These are phyloP conservation scores for Typha latifolia DNA, from an alignment of 176 grass and related monocot genomes.

Conservation along the genomic window DNA sequence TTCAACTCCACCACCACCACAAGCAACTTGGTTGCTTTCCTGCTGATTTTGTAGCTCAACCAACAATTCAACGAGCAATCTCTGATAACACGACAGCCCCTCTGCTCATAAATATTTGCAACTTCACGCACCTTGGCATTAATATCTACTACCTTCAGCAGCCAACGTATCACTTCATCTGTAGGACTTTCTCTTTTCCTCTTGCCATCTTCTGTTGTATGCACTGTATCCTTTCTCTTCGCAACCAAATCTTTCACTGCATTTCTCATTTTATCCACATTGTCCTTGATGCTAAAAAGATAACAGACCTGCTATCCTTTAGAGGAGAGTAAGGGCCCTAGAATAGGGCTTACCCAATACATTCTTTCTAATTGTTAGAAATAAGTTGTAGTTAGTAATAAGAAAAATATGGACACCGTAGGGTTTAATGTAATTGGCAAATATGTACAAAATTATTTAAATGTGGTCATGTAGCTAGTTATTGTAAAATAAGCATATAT, in stretches of 20 bases:
- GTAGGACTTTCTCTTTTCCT: background rate
- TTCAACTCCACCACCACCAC: background rate
- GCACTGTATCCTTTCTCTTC: background rate
- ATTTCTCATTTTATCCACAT: background rate
- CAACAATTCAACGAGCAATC: background rate
- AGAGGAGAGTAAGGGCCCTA: no score
- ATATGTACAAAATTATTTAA: no score
- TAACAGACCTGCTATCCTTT: background rate
- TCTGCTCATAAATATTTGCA: background rate
- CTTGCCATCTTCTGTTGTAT: background rate
- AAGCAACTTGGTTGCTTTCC: background rate
- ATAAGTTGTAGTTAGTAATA: no score
- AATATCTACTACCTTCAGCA: background rate
- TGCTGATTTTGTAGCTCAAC: background rate
- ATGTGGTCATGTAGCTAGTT: no score
- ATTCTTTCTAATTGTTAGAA: no score
- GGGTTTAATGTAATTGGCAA: no score
- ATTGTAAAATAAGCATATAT: no score
- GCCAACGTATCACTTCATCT: background rate
- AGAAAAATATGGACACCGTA: no score
- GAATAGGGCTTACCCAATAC: no score
- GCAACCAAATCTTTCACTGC: background rate
- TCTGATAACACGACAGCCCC: background rate
- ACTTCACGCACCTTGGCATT: background rate
- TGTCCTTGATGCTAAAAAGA: background rate